Evolutionary conservation across 768 basidiomycete species (phyloP).

Genomic region (Mycena maculata): DNA sequence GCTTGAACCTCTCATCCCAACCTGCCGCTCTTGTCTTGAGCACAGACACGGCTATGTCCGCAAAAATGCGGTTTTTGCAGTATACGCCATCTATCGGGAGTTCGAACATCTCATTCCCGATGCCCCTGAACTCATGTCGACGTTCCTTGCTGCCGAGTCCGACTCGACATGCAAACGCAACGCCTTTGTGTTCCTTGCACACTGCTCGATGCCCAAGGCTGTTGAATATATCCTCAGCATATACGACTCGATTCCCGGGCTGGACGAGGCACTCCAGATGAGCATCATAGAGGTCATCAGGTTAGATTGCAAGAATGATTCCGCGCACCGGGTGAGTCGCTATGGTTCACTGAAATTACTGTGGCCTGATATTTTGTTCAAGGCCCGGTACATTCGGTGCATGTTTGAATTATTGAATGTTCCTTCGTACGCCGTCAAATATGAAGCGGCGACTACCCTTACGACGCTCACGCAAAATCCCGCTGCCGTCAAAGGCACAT

Average conservation of each 20-base stretch:
- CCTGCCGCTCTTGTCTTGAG: constrained; percentile 92
- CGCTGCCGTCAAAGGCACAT: constrained; percentile 91
- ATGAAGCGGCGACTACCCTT: constrained; percentile 95
- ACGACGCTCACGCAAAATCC: constrained; percentile 96
- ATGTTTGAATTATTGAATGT: constrained; percentile 94
- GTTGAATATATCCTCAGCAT: constrained; percentile 91
- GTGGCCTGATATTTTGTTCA: constrained; percentile 19
- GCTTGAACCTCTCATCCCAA: constrained; percentile 95
- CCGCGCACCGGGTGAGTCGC: constrained; percentile 77
- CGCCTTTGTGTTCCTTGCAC: constrained; percentile 93
- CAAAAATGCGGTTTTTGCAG: constrained; percentile 97
- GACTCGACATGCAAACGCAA: constrained; percentile 98
- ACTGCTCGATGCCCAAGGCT: constrained; percentile 88
- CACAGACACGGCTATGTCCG: constrained; percentile 98
- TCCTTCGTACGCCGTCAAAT: constrained; percentile 93
- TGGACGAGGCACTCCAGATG: constrained; percentile 97
- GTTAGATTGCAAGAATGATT: constrained; percentile 88
- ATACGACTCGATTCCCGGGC: constrained; percentile 81
- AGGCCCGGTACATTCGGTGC: constrained; percentile 94
- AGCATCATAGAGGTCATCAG: constrained; percentile 94
- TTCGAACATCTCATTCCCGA: constrained; percentile 97
- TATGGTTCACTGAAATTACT: background rate
- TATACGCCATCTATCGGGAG: constrained; percentile 94
- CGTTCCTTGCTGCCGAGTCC: constrained; percentile 94
- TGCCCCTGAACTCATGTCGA: constrained; percentile 94